Percentiles rank a stretch among this genome's conserved stretches.
These are phyloP conservation scores for Kockiozyma suomiensis DNA, from an alignment of 805 yeast genomes.

Conservation along the genomic window DNA sequence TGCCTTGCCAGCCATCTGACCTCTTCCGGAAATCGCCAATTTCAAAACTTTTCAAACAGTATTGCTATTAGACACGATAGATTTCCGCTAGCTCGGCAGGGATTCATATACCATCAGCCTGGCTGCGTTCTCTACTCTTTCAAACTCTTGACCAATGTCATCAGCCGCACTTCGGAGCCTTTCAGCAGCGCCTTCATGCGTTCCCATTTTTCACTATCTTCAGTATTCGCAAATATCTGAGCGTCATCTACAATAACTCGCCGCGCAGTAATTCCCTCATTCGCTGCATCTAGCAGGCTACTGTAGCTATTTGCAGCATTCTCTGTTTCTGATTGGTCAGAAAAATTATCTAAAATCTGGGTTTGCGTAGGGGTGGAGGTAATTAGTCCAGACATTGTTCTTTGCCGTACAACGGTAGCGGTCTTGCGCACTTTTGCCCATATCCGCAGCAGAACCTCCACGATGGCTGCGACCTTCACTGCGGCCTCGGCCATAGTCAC, in stretches of 20 bases:
- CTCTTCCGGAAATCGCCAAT: too few species aligned
- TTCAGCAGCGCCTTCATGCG: slow-evolving; percentile 1
- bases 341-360: too few species aligned
- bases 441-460: slow-evolving; percentile 18
- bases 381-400: neutral
- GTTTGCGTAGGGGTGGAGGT: too few species aligned
- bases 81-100: neutral
- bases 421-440: slow-evolving; percentile 23
- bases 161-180: slow-evolving; percentile 14
- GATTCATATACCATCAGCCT: neutral
- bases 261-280: neutral
- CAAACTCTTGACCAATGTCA: neutral
- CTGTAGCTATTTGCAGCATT: too few species aligned
- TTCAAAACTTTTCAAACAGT: neutral
- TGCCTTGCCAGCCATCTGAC: too few species aligned
- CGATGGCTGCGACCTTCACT: slow-evolving; percentile 9
- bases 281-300: neutral
- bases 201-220: neutral
- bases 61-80: neutral
- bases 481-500: slow-evolving; percentile 3
- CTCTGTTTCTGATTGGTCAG: too few species aligned
- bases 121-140: neutral
- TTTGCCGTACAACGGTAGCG: slow-evolving; percentile 10
- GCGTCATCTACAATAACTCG: neutral
- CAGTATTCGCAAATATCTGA: neutral